Evolutionary conservation across 768 basidiomycete genomes (phyloP), one percentile per base, ranked within the genome.

Genomic region (Boletus bicolor): DNA sequence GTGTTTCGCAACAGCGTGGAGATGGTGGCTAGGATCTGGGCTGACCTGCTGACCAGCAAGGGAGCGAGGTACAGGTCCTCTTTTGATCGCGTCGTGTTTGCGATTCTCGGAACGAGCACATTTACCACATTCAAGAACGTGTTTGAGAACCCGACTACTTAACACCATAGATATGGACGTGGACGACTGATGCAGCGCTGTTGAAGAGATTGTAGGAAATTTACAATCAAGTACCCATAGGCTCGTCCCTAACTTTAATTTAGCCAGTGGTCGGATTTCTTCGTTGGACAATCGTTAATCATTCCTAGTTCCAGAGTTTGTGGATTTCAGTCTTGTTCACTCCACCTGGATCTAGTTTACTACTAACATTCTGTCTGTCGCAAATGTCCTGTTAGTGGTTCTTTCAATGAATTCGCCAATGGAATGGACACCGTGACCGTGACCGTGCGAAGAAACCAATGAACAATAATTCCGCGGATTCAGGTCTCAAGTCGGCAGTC

Each of bases 51-150:
- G 43, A 71, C 70, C 4, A 71, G 65, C 3, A 71, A 77, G 6
- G 75, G 72, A 1, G 80, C 83, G 30, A 73, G 82, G n/a, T 91
- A 85, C 66, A 68, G 71, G 57, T 56, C 74, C 30, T 78, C 79
- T 0, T 91, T 91, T 65, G 78, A 83, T 50, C 78, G 75, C 4
- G 76, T 90, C 35, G 73, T 86, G 21, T 90, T 90, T 65, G 88
- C 85, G 1, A 83, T 91, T 44, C 63, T 85, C 10, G 85, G 82
- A 36, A 68, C 67, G 36, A 68, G 71, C 54, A 84, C 83, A 4
- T 82, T 75, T 53, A 68, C 70, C 11, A 64, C 66, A 42, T 82
- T 82, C 60, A 68, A 74, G 60, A 49, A 64, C 2, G 63, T 68
- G 8, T 79, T 79, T 45, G 61, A 69, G 51, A 62, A 63, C 50